Evolutionary conservation across 208 protist species (phyloP).

Genomic region (Tritrichomonas musculus): DNA sequence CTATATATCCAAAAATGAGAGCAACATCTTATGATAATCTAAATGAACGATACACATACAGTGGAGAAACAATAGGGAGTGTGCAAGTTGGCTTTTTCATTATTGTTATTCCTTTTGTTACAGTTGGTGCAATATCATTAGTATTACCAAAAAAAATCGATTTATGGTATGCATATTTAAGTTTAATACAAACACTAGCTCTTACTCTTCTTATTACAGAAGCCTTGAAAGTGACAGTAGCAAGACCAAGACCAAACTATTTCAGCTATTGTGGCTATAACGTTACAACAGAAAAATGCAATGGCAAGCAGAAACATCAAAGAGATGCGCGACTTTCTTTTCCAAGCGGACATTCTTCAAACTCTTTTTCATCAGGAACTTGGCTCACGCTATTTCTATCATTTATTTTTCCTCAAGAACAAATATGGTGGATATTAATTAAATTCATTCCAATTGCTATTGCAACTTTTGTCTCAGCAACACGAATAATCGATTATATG

Average conservation of each 20-base stretch:
- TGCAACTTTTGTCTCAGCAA: not conserved
- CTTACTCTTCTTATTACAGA: slow-evolving; percentile 1
- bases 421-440: slow-evolving; percentile 2
- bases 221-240: not conserved
- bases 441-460: not conserved
- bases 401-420: not conserved
- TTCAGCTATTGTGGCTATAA: not conserved
- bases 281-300: not conserved
- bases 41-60: not conserved
- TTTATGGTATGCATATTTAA: not conserved
- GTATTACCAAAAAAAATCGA: not conserved
- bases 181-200: not conserved
- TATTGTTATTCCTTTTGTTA: not conserved
- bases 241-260: not conserved
- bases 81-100: not conserved
- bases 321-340: not conserved
- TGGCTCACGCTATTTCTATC: not conserved
- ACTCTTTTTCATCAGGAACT: not conserved
- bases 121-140: not conserved
- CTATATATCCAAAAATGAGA: not conserved
- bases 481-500: slow-evolving; percentile 2
- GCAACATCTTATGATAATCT: not conserved
- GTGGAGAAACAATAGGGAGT: not conserved
- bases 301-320: not conserved
- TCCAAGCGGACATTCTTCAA: slow-evolving; percentile 10